These are phyloP conservation scores for Penicillium desertorum DNA, from an alignment of 495 filamentous ascomycete genomes.

Conservation along the genomic window DNA sequence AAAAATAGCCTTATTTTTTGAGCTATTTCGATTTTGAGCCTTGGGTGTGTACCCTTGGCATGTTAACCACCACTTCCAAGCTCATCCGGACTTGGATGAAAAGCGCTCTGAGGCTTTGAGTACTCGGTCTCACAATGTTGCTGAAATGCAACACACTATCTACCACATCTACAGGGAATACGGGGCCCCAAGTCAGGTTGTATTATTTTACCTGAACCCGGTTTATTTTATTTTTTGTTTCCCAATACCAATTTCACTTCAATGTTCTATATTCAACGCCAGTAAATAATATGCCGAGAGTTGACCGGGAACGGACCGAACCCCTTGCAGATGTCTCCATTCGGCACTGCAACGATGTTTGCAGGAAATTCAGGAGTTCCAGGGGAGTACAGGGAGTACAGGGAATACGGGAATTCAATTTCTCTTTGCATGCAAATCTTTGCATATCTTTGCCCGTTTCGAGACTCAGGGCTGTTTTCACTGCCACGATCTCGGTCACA, in stretches of 20 bases:
- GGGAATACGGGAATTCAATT: neutral
- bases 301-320: conserved; percentile 3
- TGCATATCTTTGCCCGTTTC: conserved; percentile 6
- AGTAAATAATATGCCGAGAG: conserved; percentile 1
- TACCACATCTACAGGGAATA: conserved; percentile 7
- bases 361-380: neutral
- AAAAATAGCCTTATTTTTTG: neutral
- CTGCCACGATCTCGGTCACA: neutral
- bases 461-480: neutral
- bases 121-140: neutral
- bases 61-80: neutral
- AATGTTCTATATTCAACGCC: neutral
- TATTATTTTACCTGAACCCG: conserved; percentile 1
- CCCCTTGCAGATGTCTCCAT: neutral
- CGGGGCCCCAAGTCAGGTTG: conserved; percentile 4
- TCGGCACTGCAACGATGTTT: neutral
- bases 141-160: conserved; percentile 7
- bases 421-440: conserved; percentile 4
- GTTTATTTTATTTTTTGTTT: conserved; percentile 5
- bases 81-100: neutral
- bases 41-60: neutral
- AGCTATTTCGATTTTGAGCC: neutral
- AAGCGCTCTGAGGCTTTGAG: neutral
- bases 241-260: conserved; percentile 17
- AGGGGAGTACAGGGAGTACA: too few relatives aligned